Conservation (phyloP, 179 eudicot genomes). For the Spergularia azorica region DNA sequence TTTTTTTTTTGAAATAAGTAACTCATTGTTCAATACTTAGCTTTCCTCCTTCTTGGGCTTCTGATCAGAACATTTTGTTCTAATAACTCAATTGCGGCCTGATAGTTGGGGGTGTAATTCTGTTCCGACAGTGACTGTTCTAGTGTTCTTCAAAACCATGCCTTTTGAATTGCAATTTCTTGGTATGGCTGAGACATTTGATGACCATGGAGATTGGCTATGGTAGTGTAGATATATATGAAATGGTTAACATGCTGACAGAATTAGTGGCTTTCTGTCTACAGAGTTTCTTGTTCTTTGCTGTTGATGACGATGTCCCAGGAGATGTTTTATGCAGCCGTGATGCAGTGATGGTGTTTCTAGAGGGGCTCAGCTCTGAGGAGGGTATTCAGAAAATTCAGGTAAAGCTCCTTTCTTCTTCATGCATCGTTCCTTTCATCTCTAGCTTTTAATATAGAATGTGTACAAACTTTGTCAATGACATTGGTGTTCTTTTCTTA, state of each 20-base stretch:
- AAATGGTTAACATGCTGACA: background rate
- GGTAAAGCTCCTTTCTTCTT: constrained; percentile 6
- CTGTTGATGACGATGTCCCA: constrained; percentile 10
- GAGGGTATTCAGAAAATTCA: constrained; percentile 4
- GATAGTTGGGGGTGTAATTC: too few species aligned
- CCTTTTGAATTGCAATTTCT: too few species aligned
- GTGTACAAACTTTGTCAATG: background rate
- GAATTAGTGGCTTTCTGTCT: background rate
- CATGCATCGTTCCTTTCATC: background rate
- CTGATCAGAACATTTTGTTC: too few species aligned
- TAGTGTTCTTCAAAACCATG: too few species aligned
- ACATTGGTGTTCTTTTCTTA: background rate
- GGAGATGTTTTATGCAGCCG: constrained; percentile 11
- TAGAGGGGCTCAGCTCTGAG: constrained; percentile 11
- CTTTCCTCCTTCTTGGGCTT: too few species aligned
- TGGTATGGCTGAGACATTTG: too few species aligned
- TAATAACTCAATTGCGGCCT: too few species aligned
- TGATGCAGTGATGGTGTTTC: constrained; percentile 17
- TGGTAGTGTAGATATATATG: too few species aligned
- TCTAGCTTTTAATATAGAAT: background rate
- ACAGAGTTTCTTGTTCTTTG: constrained; percentile 21
- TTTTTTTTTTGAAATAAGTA: too few species aligned
- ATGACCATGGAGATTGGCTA: too few species aligned
- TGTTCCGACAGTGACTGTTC: too few species aligned
- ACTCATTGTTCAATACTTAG: too few species aligned